Conservation (phyloP, 805 yeast species). For the Pachysolen tannophilus region DNA sequence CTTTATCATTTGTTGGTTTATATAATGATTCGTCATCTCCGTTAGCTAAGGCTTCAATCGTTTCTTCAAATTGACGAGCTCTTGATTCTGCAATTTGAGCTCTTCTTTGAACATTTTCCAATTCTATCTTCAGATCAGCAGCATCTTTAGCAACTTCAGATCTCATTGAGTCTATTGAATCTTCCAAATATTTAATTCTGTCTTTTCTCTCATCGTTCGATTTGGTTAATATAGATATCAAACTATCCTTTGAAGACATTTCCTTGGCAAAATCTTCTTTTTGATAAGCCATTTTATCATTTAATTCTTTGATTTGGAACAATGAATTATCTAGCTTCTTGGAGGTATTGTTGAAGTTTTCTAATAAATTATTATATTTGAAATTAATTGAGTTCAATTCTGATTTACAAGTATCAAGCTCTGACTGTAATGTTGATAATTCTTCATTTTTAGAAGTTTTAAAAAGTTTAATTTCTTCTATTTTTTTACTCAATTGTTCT, state of each 20-base stretch:
- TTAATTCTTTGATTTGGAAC: conserved; percentile 36
- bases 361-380: conserved; percentile 23
- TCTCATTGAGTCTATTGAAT: conserved; percentile 32
- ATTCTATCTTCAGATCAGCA: conserved; percentile 26
- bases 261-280: conserved; percentile 49
- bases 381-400: conserved; percentile 19
- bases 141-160: conserved; percentile 28
- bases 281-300: conserved; percentile 31
- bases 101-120: conserved; percentile 26
- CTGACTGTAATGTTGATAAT: conserved; percentile 23
- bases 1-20: conserved; percentile 20
- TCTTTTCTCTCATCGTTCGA: conserved; percentile 41
- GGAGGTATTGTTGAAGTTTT: conserved; percentile 28
- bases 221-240: conserved; percentile 47
- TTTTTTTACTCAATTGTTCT: conserved; percentile 22
- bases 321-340: conserved; percentile 33
- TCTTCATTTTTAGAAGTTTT: conserved; percentile 22
- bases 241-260: conserved; percentile 52
- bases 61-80: conserved; percentile 33
- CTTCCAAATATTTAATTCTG: conserved; percentile 48
- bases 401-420: conserved; percentile 27
- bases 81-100: conserved; percentile 28
- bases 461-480: conserved; percentile 19
- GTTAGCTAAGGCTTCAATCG: conserved; percentile 33
- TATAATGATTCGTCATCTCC: conserved; percentile 10